Percentiles rank a stretch among this genome's conserved stretches.
Conservation (phyloP, 306 rosid genomes). For the Argentina anserina region DNA sequence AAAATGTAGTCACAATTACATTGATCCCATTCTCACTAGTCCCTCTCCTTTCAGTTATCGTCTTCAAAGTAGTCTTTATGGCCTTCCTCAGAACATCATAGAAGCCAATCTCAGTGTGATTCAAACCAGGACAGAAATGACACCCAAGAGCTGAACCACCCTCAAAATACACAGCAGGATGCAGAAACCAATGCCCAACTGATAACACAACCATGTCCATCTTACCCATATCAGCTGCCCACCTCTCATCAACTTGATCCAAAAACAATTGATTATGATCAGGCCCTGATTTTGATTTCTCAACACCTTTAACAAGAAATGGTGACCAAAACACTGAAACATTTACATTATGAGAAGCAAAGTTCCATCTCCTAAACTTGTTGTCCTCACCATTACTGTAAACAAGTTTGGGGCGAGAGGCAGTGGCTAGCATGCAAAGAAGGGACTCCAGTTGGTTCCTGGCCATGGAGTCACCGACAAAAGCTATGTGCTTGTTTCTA, state of each 20-base stretch:
- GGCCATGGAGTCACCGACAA: constrained; percentile 94
- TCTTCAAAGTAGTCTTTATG: constrained; percentile 47
- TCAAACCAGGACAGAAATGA: constrained; percentile 74
- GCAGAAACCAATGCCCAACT: constrained; percentile 88
- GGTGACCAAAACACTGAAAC: constrained; percentile 89
- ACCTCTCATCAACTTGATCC: constrained; percentile 70
- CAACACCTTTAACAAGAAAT: constrained; percentile 71
- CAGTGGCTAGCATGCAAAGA: constrained; percentile 70
- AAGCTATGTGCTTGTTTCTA: constrained; percentile 63
- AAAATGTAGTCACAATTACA: constrained; percentile 69
- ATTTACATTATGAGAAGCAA: constrained; percentile 51
- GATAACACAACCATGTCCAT: constrained; percentile 61
- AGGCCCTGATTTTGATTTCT: constrained; percentile 51
- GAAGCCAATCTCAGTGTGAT: constrained; percentile 81
- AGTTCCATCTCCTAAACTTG: constrained; percentile 69
- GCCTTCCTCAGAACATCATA: constrained; percentile 76
- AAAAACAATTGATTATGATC: constrained; percentile 53
- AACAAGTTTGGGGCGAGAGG: constrained; percentile 53
- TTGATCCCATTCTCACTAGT: constrained; percentile 27
- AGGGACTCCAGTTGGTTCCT: constrained; percentile 94
- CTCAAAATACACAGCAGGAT: constrained; percentile 80
- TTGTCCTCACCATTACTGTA: constrained; percentile 49
- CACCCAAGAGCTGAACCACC: constrained; percentile 62
- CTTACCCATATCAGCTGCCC: constrained; percentile 57
- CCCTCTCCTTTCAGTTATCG: constrained; percentile 47